phyloP scores from a whole-genome alignment of 495 filamentous ascomycete species.

The Melanomma pulvis-pyrius region DNA sequence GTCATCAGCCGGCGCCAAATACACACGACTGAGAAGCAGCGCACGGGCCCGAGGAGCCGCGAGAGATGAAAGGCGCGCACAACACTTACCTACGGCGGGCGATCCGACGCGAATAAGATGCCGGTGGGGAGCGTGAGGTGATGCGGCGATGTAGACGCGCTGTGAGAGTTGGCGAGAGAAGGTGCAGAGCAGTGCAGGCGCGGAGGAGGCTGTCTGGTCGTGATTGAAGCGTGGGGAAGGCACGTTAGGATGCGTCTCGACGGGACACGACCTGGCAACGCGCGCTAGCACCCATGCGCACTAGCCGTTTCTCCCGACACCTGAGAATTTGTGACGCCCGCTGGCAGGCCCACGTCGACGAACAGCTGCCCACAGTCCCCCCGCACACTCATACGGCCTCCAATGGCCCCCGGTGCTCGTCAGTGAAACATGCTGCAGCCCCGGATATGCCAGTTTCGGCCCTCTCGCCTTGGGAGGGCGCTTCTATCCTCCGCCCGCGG shows the following conservation, averaged over 20 bases:
- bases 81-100: constrained; percentile 9
- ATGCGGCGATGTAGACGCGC: not conserved
- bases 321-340: constrained; percentile 13
- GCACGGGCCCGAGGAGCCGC: constrained; percentile 2
- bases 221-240: not conserved
- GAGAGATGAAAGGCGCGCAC: constrained; percentile 16
- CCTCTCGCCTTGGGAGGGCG: constrained; percentile 47
- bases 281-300: not conserved
- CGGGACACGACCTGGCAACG: constrained; percentile 4
- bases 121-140: not conserved
- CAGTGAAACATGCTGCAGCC: constrained; percentile 64
- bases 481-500: constrained; percentile 53
- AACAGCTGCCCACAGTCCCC: not conserved
- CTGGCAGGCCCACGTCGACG: not conserved
- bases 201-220: not conserved
- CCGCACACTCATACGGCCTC: not conserved
- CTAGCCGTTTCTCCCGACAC: constrained; percentile 3
- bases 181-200: not conserved
- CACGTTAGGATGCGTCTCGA: too few species aligned
- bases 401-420: constrained; percentile 38
- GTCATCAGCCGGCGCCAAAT: constrained; percentile 22
- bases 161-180: not conserved
- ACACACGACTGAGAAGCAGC: constrained; percentile 9
- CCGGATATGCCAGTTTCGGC: constrained; percentile 58
- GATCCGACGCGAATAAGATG: constrained; percentile 15